These are phyloP conservation scores for Elongisporangium senticosum DNA, from an alignment of 352 stramenopile genomes.

Conservation along the genomic window DNA sequence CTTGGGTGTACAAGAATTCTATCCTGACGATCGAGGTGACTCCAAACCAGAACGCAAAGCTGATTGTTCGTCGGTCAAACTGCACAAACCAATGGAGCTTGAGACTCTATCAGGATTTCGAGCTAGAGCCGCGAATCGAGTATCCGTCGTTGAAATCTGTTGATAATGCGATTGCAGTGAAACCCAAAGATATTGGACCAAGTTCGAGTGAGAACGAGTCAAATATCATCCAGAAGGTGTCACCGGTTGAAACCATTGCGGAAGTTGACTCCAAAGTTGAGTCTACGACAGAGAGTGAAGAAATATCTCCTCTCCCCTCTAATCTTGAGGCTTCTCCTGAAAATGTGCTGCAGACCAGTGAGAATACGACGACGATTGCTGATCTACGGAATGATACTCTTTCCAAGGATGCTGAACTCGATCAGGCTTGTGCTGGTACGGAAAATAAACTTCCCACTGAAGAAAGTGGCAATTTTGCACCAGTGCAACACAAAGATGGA, in stretches of 20 bases:
- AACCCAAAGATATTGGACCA: neutral
- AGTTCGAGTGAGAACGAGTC: neutral
- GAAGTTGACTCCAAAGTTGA: neutral
- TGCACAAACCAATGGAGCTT: slow-evolving; percentile 48
- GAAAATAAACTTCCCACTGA: neutral
- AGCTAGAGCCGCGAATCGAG: slow-evolving; percentile 10
- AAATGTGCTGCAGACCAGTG: neutral
- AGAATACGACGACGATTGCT: neutral
- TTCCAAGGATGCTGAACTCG: neutral
- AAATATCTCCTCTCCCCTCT: neutral
- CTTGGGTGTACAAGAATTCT: slow-evolving; percentile 49
- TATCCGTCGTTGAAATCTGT: slow-evolving; percentile 1
- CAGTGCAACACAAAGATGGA: neutral
- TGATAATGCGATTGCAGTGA: neutral
- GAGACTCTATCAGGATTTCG: slow-evolving; percentile 13
- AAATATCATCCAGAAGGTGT: neutral
- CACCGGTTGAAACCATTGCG: neutral
- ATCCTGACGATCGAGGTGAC: slow-evolving; percentile 47
- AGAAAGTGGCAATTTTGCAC: neutral
- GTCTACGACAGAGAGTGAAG: neutral
- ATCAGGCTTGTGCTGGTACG: neutral
- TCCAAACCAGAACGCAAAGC: slow-evolving; percentile 15
- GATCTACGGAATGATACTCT: neutral
- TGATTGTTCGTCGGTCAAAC: slow-evolving; percentile 49
- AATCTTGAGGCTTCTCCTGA: neutral